phyloP scores from a whole-genome alignment of 495 filamentous ascomycete species.

The Lepidopterella palustris region DNA sequence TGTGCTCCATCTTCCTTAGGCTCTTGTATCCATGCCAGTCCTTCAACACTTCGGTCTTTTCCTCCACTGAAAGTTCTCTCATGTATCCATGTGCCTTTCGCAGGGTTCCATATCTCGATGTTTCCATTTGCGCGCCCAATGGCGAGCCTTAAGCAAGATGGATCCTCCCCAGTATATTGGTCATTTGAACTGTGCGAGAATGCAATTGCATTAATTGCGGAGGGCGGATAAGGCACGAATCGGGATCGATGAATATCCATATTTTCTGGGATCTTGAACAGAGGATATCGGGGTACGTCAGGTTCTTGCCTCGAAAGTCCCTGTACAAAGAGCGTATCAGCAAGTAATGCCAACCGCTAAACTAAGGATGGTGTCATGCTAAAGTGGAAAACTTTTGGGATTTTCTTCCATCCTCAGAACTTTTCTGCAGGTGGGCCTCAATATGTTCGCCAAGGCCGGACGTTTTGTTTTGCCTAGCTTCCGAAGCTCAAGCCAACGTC shows the following conservation, averaged over 20 bases:
- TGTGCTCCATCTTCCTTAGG: constrained; percentile 58
- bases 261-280: background rate
- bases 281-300: background rate
- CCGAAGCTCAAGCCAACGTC: background rate
- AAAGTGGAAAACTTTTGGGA: background rate
- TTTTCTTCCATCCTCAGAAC: background rate
- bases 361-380: background rate
- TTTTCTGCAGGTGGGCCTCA: too few species aligned
- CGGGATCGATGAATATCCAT: constrained; percentile 98
- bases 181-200: constrained; percentile 76
- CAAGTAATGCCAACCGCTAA: background rate
- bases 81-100: constrained; percentile 79
- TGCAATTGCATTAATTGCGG: constrained; percentile 87
- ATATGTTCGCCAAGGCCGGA: too few species aligned
- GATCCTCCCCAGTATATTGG: constrained; percentile 40
- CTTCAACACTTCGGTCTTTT: constrained; percentile 80
- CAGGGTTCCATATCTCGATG: constrained; percentile 97
- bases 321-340: background rate
- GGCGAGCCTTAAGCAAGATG: constrained; percentile 65
- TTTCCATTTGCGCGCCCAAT: constrained; percentile 91
- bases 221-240: constrained; percentile 90
- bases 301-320: too few species aligned
- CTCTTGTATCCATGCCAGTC: constrained; percentile 87
- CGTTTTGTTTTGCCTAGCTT: background rate
- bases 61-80: constrained; percentile 81